phyloP scores from a whole-genome alignment of 2,329 filamentous ascomycete genomes.

The Mollisia scopiformis region DNA sequence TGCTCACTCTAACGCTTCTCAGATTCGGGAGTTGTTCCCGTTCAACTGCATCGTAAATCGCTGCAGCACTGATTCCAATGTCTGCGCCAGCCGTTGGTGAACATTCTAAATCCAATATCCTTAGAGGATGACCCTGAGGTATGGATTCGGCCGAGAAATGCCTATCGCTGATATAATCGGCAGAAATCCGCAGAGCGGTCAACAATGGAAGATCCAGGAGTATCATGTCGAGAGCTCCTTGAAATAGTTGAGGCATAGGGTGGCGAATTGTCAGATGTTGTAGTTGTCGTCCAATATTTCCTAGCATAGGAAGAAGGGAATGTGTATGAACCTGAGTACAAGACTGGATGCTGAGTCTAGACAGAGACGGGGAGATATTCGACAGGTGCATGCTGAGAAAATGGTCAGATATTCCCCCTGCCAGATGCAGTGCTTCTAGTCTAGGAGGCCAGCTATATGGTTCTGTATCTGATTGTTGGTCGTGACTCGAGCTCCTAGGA shows the following conservation, averaged over 20 bases:
- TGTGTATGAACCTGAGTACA: slow-evolving; percentile 31
- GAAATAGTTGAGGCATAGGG: slow-evolving; percentile 34
- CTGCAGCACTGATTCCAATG: slow-evolving; percentile 25
- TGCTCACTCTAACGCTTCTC: slow-evolving; percentile 35
- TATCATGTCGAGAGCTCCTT: slow-evolving; percentile 28
- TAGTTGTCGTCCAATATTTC: slow-evolving; percentile 30
- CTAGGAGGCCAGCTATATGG: slow-evolving; percentile 36
- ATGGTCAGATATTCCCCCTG: slow-evolving; percentile 35
- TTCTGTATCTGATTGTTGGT: slow-evolving; percentile 12
- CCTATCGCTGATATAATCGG: slow-evolving; percentile 34
- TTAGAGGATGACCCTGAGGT: slow-evolving; percentile 27
- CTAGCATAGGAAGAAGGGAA: slow-evolving; percentile 26
- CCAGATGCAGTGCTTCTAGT: slow-evolving; percentile 35
- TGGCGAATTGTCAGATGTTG: slow-evolving; percentile 37
- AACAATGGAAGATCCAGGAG: slow-evolving; percentile 31
- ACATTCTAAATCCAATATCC: slow-evolving; percentile 38
- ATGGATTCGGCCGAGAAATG: slow-evolving; percentile 26
- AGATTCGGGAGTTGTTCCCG: slow-evolving; percentile 30
- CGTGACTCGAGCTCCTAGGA: slow-evolving; percentile 33
- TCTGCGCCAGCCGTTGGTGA: slow-evolving; percentile 31
- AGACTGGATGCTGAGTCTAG: slow-evolving; percentile 36
- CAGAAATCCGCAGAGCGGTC: slow-evolving; percentile 33
- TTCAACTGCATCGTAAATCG: slow-evolving; percentile 34
- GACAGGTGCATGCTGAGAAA: slow-evolving; percentile 32
- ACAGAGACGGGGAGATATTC: slow-evolving; percentile 25